Percentiles rank a stretch among this genome's conserved stretches.
phyloP scores from a whole-genome alignment of 2,329 filamentous ascomycete genomes.

The Alternaria ethzedia region DNA sequence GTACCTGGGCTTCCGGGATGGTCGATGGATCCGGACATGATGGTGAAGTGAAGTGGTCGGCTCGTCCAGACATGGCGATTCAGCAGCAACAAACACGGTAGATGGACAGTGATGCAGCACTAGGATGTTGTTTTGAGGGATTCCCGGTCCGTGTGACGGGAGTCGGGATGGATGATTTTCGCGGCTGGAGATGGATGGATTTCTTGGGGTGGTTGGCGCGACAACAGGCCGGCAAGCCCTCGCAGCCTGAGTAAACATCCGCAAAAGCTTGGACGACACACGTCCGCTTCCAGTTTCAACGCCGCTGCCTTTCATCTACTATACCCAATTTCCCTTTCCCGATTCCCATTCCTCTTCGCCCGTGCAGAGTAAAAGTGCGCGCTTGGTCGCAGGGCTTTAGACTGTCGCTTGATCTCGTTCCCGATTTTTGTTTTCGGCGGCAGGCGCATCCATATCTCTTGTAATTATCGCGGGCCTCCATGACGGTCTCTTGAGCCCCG shows the following conservation, averaged over 20 bases:
- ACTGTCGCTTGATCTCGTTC: constrained; percentile 16
- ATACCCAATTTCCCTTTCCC: constrained; percentile 15
- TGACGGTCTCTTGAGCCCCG: constrained; percentile 35
- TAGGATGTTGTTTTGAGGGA: neutral
- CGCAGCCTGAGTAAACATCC: constrained; percentile 13
- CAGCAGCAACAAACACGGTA: neutral
- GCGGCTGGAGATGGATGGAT: constrained; percentile 12
- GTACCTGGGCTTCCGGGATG: neutral
- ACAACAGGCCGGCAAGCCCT: constrained; percentile 10
- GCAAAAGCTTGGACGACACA: constrained; percentile 21
- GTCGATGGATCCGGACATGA: neutral
- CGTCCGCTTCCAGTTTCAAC: constrained; percentile 33
- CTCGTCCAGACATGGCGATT: neutral
- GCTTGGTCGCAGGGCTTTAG: constrained; percentile 31
- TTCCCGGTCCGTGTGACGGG: constrained; percentile 14
- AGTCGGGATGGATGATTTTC: constrained; percentile 19
- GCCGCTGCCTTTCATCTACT: constrained; percentile 29
- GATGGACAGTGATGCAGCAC: neutral
- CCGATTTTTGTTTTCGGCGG: constrained; percentile 23
- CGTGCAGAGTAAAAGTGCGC: constrained; percentile 26
- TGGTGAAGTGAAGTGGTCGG: neutral
- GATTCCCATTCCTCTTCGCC: constrained; percentile 39
- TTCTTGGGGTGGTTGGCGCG: constrained; percentile 10
- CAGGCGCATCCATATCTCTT: constrained; percentile 32
- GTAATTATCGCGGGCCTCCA: constrained; percentile 34